Evolutionary conservation across 208 protist genomes (phyloP).

Genomic region (Leishmania gerbilli): DNA sequence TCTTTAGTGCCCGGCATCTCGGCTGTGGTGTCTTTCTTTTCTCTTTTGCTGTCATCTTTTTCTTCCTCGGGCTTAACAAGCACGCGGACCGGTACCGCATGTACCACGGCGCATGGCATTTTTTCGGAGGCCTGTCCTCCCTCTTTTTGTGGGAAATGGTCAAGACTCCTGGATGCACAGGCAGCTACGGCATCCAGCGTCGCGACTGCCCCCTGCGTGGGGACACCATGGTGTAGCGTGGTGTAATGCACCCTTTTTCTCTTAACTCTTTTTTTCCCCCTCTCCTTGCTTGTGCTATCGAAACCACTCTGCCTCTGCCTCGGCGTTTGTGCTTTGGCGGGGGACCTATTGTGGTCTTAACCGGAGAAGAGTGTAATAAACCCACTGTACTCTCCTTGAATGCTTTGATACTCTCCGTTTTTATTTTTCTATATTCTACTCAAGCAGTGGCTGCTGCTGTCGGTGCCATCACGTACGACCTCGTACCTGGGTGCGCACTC

Average conservation of each 20-base stretch:
- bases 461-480: background rate
- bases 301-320: background rate
- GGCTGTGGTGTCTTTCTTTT: conserved; percentile 29
- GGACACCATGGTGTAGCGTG: conserved; percentile 8
- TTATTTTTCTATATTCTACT: background rate
- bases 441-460: background rate
- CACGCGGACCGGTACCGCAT: conserved; percentile 61
- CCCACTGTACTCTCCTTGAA: background rate
- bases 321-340: background rate
- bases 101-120: conserved; percentile 80
- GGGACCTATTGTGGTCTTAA: background rate
- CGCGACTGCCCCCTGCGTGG: conserved; percentile 7
- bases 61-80: conserved; percentile 67
- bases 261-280: background rate
- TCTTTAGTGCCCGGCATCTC: conserved; percentile 21
- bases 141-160: conserved; percentile 64
- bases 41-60: conserved; percentile 43
- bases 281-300: background rate
- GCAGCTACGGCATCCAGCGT: background rate
- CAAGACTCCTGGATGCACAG: conserved; percentile 11
- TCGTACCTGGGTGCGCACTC: background rate
- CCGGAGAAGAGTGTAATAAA: background rate
- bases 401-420: background rate
- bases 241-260: background rate
- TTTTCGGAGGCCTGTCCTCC: conserved; percentile 51